Evolutionary conservation across 2,329 filamentous ascomycete species (phyloP).

Genomic region (Clathrospora elynae): DNA sequence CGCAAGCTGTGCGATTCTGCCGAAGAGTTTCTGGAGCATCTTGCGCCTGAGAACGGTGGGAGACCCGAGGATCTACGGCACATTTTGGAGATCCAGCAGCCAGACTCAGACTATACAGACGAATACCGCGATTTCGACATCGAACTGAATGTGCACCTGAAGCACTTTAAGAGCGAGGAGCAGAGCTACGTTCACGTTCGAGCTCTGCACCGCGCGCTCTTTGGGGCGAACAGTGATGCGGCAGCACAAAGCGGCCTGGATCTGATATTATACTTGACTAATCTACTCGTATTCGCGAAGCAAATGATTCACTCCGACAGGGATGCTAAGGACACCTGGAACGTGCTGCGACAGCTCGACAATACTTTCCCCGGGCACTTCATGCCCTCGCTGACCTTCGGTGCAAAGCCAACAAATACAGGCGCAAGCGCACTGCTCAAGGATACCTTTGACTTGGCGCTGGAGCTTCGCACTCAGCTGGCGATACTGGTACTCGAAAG

Average conservation of each 20-base stretch:
- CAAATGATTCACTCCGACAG: conserved; percentile 42
- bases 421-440: conserved; percentile 51
- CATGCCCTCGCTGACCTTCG: conserved; percentile 29
- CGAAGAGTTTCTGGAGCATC: conserved; percentile 37
- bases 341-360: conserved; percentile 42
- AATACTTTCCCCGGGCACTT: conserved; percentile 45
- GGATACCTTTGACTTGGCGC: conserved; percentile 55
- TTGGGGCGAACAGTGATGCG: conserved; percentile 37
- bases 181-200: conserved; percentile 50
- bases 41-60: conserved; percentile 36
- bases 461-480: conserved; percentile 62
- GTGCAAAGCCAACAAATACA: conserved; percentile 5
- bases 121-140: conserved; percentile 45
- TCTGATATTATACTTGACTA: conserved; percentile 52
- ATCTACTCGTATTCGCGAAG: conserved; percentile 51
- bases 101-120: conserved; percentile 48
- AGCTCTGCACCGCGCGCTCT: conserved; percentile 48
- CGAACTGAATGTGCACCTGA: conserved; percentile 43
- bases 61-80: conserved; percentile 26
- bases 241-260: conserved; percentile 43
- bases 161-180: conserved; percentile 46
- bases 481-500: conserved; percentile 53
- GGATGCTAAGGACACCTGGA: conserved; percentile 35
- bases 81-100: conserved; percentile 38
- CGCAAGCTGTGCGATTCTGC: conserved; percentile 44